phyloP scores from a whole-genome alignment of 257 asterid species.

The Gentiana dahurica region DNA sequence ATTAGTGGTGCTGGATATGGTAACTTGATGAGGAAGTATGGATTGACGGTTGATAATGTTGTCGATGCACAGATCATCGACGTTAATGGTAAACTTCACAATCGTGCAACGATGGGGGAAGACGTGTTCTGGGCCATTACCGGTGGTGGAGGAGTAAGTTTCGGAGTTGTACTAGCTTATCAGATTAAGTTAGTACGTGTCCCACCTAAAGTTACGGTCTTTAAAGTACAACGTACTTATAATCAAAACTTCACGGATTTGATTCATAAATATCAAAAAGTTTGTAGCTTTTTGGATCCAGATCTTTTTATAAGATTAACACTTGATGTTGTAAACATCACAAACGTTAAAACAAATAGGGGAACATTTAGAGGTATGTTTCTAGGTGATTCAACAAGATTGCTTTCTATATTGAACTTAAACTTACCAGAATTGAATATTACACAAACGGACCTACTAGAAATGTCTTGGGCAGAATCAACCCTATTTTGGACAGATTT shows the following conservation, averaged over 20 bases:
- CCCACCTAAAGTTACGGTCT: constrained; percentile 34
- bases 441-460: constrained; percentile 21
- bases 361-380: constrained; percentile 28
- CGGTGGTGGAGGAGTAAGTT: neutral
- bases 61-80: neutral
- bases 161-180: neutral
- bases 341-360: constrained; percentile 16
- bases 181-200: constrained; percentile 23
- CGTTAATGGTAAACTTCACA: neutral
- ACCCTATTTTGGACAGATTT: constrained; percentile 37
- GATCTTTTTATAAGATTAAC: too few relatives aligned
- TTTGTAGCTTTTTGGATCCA: too few relatives aligned
- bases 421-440: constrained; percentile 35
- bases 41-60: constrained; percentile 1
- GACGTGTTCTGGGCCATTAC: neutral
- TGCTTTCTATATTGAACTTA: constrained; percentile 17
- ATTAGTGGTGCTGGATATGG: constrained; percentile 6
- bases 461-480: constrained; percentile 52
- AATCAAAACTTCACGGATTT: neutral
- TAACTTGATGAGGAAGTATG: neutral
- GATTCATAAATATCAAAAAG: too few relatives aligned
- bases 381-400: constrained; percentile 32
- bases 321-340: too few relatives aligned
- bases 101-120: constrained; percentile 3
- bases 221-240: constrained; percentile 17